A percentile compares a stretch with the other conserved stretches of the same genome.
Conservation (phyloP, 768 basidiomycete species). For the Paxillus ammoniavirescens region DNA sequence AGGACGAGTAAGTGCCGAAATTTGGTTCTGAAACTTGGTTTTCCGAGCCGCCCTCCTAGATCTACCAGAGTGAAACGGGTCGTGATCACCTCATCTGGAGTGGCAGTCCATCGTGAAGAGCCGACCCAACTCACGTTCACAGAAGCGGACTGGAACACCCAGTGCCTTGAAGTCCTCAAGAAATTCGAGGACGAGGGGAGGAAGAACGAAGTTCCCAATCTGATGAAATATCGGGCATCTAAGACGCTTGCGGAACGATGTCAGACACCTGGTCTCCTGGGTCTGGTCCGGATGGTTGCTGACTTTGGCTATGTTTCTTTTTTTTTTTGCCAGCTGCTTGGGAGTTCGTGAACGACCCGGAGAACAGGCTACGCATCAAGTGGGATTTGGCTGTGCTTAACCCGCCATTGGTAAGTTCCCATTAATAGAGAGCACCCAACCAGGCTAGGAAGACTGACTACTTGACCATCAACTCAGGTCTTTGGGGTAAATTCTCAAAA, state of each 20-base stretch:
- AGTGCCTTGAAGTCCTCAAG: slow-evolving; percentile 35
- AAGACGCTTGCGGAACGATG: slow-evolving; percentile 68
- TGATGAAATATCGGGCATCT: slow-evolving; percentile 52
- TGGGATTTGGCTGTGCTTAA: slow-evolving; percentile 41
- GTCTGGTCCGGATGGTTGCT: neutral
- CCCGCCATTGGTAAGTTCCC: slow-evolving; percentile 37
- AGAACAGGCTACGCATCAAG: slow-evolving; percentile 29
- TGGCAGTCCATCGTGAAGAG: slow-evolving; percentile 37
- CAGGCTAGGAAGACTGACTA: neutral
- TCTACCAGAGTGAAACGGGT: slow-evolving; percentile 59
- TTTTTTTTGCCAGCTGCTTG: slow-evolving; percentile 41
- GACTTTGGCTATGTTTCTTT: neutral
- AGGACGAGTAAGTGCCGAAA: slow-evolving; percentile 41
- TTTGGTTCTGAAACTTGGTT: slow-evolving; percentile 6
- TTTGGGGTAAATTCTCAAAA: slow-evolving; percentile 23
- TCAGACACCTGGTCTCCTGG: slow-evolving; percentile 8
- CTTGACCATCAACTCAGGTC: slow-evolving; percentile 13
- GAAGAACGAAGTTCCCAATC: slow-evolving; percentile 31
- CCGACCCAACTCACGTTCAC: slow-evolving; percentile 33
- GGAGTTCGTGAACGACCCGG: slow-evolving; percentile 36
- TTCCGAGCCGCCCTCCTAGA: neutral
- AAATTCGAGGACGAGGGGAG: slow-evolving; percentile 49
- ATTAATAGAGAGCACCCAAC: neutral
- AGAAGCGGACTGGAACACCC: slow-evolving; percentile 63
- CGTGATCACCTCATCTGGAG: slow-evolving; percentile 65